Conservation (phyloP, 2,329 filamentous ascomycete genomes). For the Teratosphaeria viscida region DNA sequence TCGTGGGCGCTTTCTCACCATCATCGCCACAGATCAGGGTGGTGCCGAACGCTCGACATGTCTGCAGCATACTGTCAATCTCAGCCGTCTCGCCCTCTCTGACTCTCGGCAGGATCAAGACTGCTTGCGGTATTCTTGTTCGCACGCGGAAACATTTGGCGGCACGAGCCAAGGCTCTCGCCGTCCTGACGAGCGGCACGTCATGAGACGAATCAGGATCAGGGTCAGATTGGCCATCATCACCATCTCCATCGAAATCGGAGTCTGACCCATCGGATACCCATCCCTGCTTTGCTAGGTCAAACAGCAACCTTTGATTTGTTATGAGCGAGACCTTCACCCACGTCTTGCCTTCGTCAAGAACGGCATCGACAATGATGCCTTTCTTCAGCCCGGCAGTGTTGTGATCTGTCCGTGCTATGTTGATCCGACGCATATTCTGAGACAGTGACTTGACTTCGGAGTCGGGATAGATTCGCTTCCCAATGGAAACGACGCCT, state of each 20-base stretch:
- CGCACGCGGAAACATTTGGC: slow-evolving; percentile 46
- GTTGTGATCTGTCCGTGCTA: slow-evolving; percentile 14
- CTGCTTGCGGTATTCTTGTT: slow-evolving; percentile 50
- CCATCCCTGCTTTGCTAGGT: slow-evolving; percentile 59
- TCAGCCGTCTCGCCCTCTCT: slow-evolving; percentile 39
- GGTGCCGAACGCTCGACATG: slow-evolving; percentile 43
- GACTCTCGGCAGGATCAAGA: slow-evolving; percentile 52
- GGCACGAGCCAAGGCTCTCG: slow-evolving; percentile 48
- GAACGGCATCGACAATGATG: slow-evolving; percentile 52
- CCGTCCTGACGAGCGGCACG: slow-evolving; percentile 51
- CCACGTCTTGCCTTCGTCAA: slow-evolving; percentile 54
- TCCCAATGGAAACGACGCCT: slow-evolving; percentile 48
- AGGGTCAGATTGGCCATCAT: slow-evolving; percentile 16
- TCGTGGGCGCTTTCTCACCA: slow-evolving; percentile 7
- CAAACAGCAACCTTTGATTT: slow-evolving; percentile 53
- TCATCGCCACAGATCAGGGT: slow-evolving; percentile 24
- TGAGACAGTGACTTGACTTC: slow-evolving; percentile 14
- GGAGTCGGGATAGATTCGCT: slow-evolving; percentile 46
- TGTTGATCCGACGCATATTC: slow-evolving; percentile 14
- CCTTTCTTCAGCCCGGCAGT: slow-evolving; percentile 5
- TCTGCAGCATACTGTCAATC: slow-evolving; percentile 46
- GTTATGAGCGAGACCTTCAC: slow-evolving; percentile 58
- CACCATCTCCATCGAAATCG: slow-evolving; percentile 30
- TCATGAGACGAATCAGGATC: slow-evolving; percentile 37
- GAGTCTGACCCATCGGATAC: slow-evolving; percentile 38